Percentiles rank a stretch among this genome's conserved stretches.
These are phyloP conservation scores for Arctium minus DNA, from an alignment of 129 eudicot species.

Conservation along the genomic window DNA sequence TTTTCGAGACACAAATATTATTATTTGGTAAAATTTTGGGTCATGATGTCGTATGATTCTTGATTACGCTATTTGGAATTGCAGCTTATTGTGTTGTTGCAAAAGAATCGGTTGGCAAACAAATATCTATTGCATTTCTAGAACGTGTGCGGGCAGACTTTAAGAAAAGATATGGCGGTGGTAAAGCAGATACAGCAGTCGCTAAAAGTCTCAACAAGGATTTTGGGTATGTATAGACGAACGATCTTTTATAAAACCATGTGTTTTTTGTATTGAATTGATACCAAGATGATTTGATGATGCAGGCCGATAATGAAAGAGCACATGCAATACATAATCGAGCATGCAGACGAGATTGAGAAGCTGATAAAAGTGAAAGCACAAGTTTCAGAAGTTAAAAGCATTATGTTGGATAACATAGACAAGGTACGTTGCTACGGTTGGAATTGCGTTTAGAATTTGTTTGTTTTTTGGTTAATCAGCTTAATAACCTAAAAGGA, in stretches of 20 bases:
- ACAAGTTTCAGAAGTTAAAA: constrained; percentile 95
- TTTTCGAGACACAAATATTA: background rate
- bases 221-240: constrained; percentile 53
- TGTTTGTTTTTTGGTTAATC: background rate
- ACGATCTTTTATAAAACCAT: background rate
- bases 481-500: background rate
- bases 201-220: constrained; percentile 90
- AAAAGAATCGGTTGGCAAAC: constrained; percentile 80
- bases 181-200: constrained; percentile 82
- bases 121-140: constrained; percentile 75
- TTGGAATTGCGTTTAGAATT: constrained; percentile 1
- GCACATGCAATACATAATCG: constrained; percentile 84
- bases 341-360: constrained; percentile 96
- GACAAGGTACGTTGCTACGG: constrained; percentile 56
- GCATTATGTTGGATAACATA: constrained; percentile 81
- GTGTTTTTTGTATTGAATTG: background rate
- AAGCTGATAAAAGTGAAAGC: constrained; percentile 87
- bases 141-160: constrained; percentile 82
- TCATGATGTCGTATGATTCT: constrained; percentile 11
- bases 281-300: background rate
- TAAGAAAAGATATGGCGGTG: constrained; percentile 90
- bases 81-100: constrained; percentile 94
- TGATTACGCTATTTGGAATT: constrained; percentile 11
- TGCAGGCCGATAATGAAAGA: constrained; percentile 87
- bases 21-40: background rate